Percentiles rank a stretch among this genome's conserved stretches.
Conservation (phyloP, 1,139 yeast genomes). For the Fermentozyma sake region DNA sequence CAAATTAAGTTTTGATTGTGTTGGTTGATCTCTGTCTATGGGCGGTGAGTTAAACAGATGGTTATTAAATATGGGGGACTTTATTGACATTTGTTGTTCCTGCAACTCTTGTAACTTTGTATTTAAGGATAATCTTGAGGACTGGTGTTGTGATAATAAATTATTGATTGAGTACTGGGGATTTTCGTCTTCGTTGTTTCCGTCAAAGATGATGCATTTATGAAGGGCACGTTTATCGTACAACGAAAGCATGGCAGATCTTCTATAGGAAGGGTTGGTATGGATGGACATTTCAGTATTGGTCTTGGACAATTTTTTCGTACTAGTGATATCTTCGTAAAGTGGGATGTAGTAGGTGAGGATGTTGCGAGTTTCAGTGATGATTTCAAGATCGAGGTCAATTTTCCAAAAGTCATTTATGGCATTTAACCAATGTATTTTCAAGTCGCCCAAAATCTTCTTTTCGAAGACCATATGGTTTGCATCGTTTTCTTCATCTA, state of each 20-base stretch:
- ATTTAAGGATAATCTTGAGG: constrained; percentile 35
- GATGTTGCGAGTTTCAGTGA: constrained; percentile 13
- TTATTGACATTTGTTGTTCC: constrained; percentile 6
- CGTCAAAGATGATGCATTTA: constrained; percentile 33
- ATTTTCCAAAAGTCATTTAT: constrained; percentile 32
- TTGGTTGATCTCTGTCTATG: constrained; percentile 1
- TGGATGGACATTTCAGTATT: constrained; percentile 38
- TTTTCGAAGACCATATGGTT: constrained; percentile 24
- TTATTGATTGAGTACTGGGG: constrained; percentile 41
- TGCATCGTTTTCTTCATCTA: constrained; percentile 4
- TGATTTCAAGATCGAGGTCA: constrained; percentile 20
- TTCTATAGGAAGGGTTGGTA: constrained; percentile 48
- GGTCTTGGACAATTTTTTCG: constrained; percentile 25
- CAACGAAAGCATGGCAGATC: constrained; percentile 53
- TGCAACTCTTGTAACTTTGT: constrained; percentile 26
- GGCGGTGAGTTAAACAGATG: constrained; percentile 3
- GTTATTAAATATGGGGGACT: constrained; percentile 7
- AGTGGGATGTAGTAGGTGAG: constrained; percentile 25
- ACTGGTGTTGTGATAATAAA: constrained; percentile 35
- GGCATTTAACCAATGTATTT: constrained; percentile 36
- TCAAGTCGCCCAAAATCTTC: constrained; percentile 44
- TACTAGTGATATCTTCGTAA: constrained; percentile 17
- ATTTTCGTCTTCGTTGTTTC: constrained; percentile 23
- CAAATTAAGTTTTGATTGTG: too few species aligned
- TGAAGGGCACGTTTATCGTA: constrained; percentile 38